A percentile compares a stretch with the other conserved stretches of the same genome.
Conservation (phyloP, 1,139 yeast species). For the Pichia norvegensis region DNA sequence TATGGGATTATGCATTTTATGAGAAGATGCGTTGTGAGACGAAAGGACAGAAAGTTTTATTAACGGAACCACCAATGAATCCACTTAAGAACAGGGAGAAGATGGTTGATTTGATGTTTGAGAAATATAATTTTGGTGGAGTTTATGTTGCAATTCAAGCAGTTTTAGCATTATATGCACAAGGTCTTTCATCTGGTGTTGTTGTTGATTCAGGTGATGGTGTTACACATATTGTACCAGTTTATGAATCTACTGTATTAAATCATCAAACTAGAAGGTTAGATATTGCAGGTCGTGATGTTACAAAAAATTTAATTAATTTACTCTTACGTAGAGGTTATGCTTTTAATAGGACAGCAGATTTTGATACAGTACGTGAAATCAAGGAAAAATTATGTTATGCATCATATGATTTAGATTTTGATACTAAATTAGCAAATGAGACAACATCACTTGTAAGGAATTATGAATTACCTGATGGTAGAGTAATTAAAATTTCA, state of each 20-base stretch:
- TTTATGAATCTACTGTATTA: constrained; percentile 90
- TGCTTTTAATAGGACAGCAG: constrained; percentile 97
- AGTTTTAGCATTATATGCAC: constrained; percentile 92
- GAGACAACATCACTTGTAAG: constrained; percentile 94
- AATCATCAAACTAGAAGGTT: constrained; percentile 87
- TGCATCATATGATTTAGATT: constrained; percentile 86
- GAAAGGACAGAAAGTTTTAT: constrained; percentile 72
- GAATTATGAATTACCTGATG: constrained; percentile 90
- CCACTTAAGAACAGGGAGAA: constrained; percentile 87
- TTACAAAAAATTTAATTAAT: constrained; percentile 87
- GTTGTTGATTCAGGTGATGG: constrained; percentile 90
- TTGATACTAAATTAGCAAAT: constrained; percentile 79
- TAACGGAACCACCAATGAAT: constrained; percentile 98
- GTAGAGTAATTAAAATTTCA: constrained; percentile 88
- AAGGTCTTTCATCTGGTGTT: constrained; percentile 95
- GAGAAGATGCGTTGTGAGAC: constrained; percentile 76
- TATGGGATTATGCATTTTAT: constrained; percentile 97
- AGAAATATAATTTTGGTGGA: constrained; percentile 89
- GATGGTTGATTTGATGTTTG: constrained; percentile 97
- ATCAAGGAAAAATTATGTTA: constrained; percentile 94
- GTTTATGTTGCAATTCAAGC: constrained; percentile 98
- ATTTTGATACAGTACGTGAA: constrained; percentile 96
- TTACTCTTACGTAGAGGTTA: constrained; percentile 90
- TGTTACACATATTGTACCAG: constrained; percentile 95
- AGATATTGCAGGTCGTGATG: constrained; percentile 98